Base-by-base conservation (phyloP, 352 stramenopile species). In the Pythium vanterpoolii region DNA sequence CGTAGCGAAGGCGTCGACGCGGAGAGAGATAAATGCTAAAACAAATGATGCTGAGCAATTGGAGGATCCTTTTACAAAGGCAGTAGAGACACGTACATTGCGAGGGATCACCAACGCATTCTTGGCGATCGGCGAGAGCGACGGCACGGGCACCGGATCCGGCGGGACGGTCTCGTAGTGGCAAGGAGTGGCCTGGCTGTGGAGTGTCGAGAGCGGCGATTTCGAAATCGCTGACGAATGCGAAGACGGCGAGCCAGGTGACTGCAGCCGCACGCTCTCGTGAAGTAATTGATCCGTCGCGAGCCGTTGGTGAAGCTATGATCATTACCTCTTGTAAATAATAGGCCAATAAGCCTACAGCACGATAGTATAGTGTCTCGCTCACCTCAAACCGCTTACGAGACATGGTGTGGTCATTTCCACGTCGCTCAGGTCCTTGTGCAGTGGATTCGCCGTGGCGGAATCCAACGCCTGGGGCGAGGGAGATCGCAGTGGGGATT, bases 341-440 rank as follows among this genome's bases (percentile, higher is more conserved):
- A 53, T 44, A 36, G 11, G 27, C 9, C 9, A 9, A 24, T 53
- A n/a, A 13, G 9, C n/a, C n/a, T n/a, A n/a, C n/a, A n/a, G n/a
- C 34, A 14, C 9, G 4, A 42, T 16, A 14, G 8, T 14, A 18
- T 14, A 9, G n/a, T 6, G 21, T 27, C n/a, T 27, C 7, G 21
- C 69, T 21, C 62, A 89, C 77, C 64, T 83, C 77, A 52, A 89
- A 89, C 21, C 75, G 73, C 51, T 85, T 89, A n/a, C 68, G 66
- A 24, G 79, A 89, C 79, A 89, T 89, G 3, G 68, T 86, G 28
- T 65, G 67, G 5, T 68, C 30, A 19, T 62, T 69, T 16, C 85
- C 75, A 0, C 73, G 52, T 23, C 63, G 73, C 18, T 77, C 63
- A 0, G 79, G 75, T 0, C 79, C 79, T 54, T 82, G 69, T 0